phyloP scores from a whole-genome alignment of 139 green algal species.

The Desmodesmus armatus region DNA sequence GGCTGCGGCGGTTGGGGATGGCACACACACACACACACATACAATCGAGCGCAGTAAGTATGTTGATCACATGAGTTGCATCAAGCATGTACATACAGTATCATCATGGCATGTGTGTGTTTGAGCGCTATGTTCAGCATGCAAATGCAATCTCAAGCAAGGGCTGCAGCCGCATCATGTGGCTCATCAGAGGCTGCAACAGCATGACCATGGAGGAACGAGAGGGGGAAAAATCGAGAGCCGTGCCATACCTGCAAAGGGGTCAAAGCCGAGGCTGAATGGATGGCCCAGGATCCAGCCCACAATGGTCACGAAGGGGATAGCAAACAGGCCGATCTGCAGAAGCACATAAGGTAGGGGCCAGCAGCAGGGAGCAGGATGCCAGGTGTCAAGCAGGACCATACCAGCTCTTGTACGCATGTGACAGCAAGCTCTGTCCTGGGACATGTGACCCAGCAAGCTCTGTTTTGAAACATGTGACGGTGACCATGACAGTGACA shows the following conservation, averaged over 20 bases:
- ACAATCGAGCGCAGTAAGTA: too few species aligned
- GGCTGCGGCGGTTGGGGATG: too few species aligned
- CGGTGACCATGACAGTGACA: too few species aligned
- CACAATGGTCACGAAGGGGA: conserved; percentile 83
- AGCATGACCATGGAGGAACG: conserved; percentile 83
- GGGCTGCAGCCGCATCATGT: conserved; percentile 73
- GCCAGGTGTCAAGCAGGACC: background rate
- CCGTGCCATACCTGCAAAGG: conserved; percentile 58
- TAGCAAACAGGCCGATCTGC: conserved; percentile 90
- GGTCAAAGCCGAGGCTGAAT: conserved; percentile 85
- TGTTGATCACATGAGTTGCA: too few species aligned
- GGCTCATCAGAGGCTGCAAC: conserved; percentile 74
- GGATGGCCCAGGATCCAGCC: conserved; percentile 78
- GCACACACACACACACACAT: too few species aligned
- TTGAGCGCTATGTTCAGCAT: too few species aligned
- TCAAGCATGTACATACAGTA: too few species aligned
- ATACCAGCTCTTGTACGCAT: background rate
- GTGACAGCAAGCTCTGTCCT: background rate
- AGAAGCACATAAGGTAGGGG: conserved; percentile 46
- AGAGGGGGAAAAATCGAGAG: conserved; percentile 54
- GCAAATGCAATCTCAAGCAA: too few species aligned
- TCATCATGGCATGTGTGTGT: too few species aligned
- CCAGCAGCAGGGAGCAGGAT: conserved; percentile 3
- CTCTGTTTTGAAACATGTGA: background rate
- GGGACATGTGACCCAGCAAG: background rate